A percentile compares a stretch with the other conserved stretches of the same genome.
Conservation (phyloP, 73 alveolate genomes). For the Paramecium sonneborni region DNA sequence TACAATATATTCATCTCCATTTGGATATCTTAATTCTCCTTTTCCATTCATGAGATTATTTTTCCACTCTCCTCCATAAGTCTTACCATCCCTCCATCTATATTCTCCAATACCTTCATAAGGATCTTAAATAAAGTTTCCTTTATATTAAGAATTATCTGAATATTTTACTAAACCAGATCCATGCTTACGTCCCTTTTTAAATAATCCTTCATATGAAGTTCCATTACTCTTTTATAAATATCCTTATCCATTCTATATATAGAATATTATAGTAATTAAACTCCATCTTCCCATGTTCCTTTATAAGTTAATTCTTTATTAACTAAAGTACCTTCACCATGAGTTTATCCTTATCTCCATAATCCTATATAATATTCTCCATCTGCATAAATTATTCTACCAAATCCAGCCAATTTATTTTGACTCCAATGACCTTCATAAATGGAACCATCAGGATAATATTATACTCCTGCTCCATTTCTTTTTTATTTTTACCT, state of each 20-base stretch:
- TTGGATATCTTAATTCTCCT: not conserved
- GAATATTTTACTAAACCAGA: not conserved
- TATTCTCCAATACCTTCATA: conserved; percentile 10
- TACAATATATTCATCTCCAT: conserved; percentile 68
- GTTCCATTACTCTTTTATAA: not conserved
- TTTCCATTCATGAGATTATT: not conserved
- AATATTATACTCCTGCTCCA: conserved; percentile 49
- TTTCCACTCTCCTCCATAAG: conserved; percentile 16
- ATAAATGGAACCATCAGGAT: conserved; percentile 81
- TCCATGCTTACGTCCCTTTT: conserved; percentile 12
- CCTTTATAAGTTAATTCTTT: conserved; percentile 16
- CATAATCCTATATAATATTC: conserved; percentile 79
- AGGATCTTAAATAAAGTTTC: not conserved
- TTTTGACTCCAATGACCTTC: conserved; percentile 76
- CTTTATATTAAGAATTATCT: not conserved
- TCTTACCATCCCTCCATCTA: conserved; percentile 3
- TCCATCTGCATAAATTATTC: conserved; percentile 75
- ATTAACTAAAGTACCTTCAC: conserved; percentile 67
- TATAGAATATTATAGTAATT: not conserved
- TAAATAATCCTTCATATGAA: not conserved
- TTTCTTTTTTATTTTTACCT: not conserved
- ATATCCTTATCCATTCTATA: not conserved
- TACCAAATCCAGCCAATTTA: conserved; percentile 77
- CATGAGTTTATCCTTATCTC: conserved; percentile 73
- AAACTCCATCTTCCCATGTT: not conserved